Evolutionary conservation across 2,329 filamentous ascomycete genomes (phyloP), one percentile per base, ranked within the genome.

Genomic region (Pseudopithomyces chartarum): DNA sequence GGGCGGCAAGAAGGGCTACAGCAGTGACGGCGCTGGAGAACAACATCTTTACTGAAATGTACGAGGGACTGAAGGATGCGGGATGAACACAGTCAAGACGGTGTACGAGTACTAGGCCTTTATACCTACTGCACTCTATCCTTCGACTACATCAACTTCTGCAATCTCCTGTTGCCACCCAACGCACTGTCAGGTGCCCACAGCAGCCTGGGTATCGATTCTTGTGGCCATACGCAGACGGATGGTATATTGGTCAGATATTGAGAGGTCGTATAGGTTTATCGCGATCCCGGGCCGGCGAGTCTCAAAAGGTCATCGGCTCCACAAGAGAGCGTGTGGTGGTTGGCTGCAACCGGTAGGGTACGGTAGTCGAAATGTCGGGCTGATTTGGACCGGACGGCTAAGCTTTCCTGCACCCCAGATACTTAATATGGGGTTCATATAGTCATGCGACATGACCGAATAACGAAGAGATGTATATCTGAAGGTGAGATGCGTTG

Each of bases 11-110:
- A 22, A 74, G 64, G 7, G 67, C 70, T 2, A 65, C 66, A 15
- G 73, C 66, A 38, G 73, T 65, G 56, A 79, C 59, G 51, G 74
- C 40, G 49, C 66, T 73, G 34, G 72, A 67, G 59, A 76, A 68
- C 55, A 77, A 63, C 76, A 79, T 79, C 15, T 53, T 73, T 64
- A 55, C 38, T 40, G 26, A 47, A 57, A 36, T 53, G 56, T 46
- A 46, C 43, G 34, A 38, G 2, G 33, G 13, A 49, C 43, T 43
- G n/a, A n/a, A n/a, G 13, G 38, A 51, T 51, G 33, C 36, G 36
- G 42, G 38, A 43, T 26, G 26, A 13, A 17, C 36, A 42, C 22
- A 23, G 32, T 17, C 17, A 46, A 42, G 17, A 40, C 45, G 23
- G 36, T 46, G 45, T 45, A 33, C 40, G 12, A 26, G 19, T 11